phyloP scores from a whole-genome alignment of 108 stramenopile genomes.

The Fistulifera pelliculosa region DNA sequence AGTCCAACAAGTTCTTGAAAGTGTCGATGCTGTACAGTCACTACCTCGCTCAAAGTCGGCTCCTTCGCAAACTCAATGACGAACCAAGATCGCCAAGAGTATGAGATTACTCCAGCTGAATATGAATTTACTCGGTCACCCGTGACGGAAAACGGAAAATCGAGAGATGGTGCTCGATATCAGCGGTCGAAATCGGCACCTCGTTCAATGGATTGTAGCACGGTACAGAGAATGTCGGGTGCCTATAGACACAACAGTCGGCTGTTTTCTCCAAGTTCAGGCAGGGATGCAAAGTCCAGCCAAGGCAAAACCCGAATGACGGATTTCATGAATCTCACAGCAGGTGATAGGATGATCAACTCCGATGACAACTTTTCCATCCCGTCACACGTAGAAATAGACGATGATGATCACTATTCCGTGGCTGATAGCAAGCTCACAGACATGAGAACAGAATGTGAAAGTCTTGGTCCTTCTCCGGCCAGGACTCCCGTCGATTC shows the following conservation, averaged over 20 bases:
- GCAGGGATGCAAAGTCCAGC: neutral
- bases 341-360: neutral
- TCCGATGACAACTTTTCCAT: too few species aligned
- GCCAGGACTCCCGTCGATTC: neutral
- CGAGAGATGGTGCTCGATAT: neutral
- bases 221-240: neutral
- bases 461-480: neutral
- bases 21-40: neutral
- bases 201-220: neutral
- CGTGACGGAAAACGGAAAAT: neutral
- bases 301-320: neutral
- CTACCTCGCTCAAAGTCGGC: too few species aligned
- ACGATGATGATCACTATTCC: neutral
- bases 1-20: constrained; percentile 1
- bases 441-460: neutral
- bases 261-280: neutral
- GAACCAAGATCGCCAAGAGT: too few species aligned
- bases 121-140: neutral
- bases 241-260: neutral
- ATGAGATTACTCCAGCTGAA: too few species aligned
- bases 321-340: neutral
- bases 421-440: constrained; percentile 1
- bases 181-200: too few species aligned
- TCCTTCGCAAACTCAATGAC: too few species aligned
- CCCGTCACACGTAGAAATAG: neutral